Conservation (phyloP, 2,329 filamentous ascomycete species). For the Hyphodiscus sp. region DNA sequence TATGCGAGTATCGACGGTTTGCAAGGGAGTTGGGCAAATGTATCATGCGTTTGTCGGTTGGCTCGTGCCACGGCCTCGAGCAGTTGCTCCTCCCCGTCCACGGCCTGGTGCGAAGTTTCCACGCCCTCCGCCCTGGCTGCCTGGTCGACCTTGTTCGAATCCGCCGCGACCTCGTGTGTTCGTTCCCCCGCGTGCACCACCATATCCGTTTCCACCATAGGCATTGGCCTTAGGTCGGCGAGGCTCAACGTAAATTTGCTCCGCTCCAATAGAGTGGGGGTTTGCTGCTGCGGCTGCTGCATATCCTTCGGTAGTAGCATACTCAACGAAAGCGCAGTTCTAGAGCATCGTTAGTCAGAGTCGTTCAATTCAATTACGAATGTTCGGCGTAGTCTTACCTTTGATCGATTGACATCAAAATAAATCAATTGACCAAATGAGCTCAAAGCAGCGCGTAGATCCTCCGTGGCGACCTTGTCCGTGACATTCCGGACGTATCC, state of each 20-base stretch:
- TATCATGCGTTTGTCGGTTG: constrained; percentile 19
- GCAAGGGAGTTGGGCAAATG: constrained; percentile 1
- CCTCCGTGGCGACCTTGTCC: constrained; percentile 72
- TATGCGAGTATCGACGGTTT: constrained; percentile 10
- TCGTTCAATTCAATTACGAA: constrained; percentile 2
- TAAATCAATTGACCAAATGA: constrained; percentile 66
- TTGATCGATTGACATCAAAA: constrained; percentile 74
- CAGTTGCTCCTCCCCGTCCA: constrained; percentile 59
- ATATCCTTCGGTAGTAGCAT: constrained; percentile 73
- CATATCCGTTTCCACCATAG: constrained; percentile 64
- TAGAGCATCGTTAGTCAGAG: constrained; percentile 32
- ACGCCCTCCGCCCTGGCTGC: constrained; percentile 18
- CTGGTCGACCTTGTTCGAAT: constrained; percentile 50
- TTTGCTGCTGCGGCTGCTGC: constrained; percentile 77
- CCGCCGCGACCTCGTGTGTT: constrained; percentile 61
- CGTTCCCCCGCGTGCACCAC: constrained; percentile 52
- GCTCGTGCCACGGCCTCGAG: constrained; percentile 51
- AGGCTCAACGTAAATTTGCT: constrained; percentile 82
- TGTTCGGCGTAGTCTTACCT: constrained; percentile 50
- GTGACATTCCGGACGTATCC: constrained; percentile 96
- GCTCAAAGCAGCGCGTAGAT: constrained; percentile 64
- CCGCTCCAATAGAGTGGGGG: constrained; percentile 76
- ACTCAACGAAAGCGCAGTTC: constrained; percentile 98
- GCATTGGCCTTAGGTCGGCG: constrained; percentile 70
- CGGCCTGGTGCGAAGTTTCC: constrained; percentile 42